These are phyloP conservation scores for Aspergillus pseudonomiae DNA, from an alignment of 2,329 filamentous ascomycete species.

Conservation along the genomic window DNA sequence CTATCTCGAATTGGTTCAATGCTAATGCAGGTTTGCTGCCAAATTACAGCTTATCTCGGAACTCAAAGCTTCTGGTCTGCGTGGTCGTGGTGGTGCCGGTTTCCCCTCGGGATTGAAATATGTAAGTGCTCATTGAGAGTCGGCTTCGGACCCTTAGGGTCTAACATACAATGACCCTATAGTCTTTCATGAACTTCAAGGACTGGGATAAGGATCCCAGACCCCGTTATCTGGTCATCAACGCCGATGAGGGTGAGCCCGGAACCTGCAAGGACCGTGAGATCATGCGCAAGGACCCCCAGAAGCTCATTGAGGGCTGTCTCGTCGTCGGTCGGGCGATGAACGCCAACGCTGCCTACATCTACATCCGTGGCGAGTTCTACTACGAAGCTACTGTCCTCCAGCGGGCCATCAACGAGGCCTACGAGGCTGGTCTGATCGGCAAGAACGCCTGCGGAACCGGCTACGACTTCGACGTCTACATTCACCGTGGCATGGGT, in stretches of 20 bases:
- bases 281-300: slow-evolving; percentile 99
- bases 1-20: slow-evolving; percentile 1
- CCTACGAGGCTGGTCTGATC: slow-evolving; percentile 90
- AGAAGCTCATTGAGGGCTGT: slow-evolving; percentile 98
- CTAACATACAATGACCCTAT: slow-evolving; percentile 11
- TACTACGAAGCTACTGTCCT: slow-evolving; percentile 92
- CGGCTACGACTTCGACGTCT: slow-evolving; percentile 98
- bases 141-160: not conserved
- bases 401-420: slow-evolving; percentile 95
- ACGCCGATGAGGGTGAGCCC: slow-evolving; percentile 97
- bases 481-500: slow-evolving; percentile 92
- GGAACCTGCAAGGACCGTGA: slow-evolving; percentile 99
- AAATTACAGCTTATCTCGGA: slow-evolving; percentile 79
- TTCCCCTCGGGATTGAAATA: slow-evolving; percentile 99
- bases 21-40: not conserved
- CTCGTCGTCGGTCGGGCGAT: slow-evolving; percentile 94
- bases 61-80: slow-evolving; percentile 92
- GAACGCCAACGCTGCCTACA: slow-evolving; percentile 98
- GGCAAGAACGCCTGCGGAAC: slow-evolving; percentile 97
- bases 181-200: slow-evolving; percentile 99
- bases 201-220: slow-evolving; percentile 98
- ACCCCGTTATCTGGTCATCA: slow-evolving; percentile 95
- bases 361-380: slow-evolving; percentile 99
- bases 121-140: slow-evolving; percentile 60
- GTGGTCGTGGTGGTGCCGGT: slow-evolving; percentile 94